phyloP scores from a whole-genome alignment of 371 early-diverging fungal genomes.

The Mucor indicus region DNA sequence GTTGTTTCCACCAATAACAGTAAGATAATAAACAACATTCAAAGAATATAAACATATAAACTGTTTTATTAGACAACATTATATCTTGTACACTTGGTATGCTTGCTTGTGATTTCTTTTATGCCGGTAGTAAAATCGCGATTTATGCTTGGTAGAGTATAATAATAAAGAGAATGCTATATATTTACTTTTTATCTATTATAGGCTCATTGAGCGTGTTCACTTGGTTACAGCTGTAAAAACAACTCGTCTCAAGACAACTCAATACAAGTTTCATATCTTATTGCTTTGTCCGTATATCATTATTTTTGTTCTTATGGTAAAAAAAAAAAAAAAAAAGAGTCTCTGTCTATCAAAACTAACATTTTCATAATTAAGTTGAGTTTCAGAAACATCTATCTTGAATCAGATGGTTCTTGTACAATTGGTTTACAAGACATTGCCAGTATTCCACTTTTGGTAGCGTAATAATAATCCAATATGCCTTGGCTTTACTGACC shows the following conservation, averaged over 20 bases:
- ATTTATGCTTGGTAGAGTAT: slow-evolving; percentile 43
- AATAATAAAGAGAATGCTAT: not conserved
- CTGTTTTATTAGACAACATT: slow-evolving; percentile 25
- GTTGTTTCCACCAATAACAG: slow-evolving; percentile 47
- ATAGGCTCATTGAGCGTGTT: slow-evolving; percentile 46
- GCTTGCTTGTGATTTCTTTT: slow-evolving; percentile 44
- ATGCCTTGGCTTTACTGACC: no score
- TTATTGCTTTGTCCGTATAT: slow-evolving; percentile 42
- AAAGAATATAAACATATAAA: not conserved
- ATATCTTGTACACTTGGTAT: slow-evolving; percentile 46
- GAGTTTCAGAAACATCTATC: slow-evolving; percentile 31
- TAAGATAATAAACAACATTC: slow-evolving; percentile 6
- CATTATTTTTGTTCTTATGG: slow-evolving; percentile 45
- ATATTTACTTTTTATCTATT: not conserved
- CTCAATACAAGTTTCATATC: slow-evolving; percentile 47
- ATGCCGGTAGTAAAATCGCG: slow-evolving; percentile 46
- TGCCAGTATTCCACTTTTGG: slow-evolving; percentile 50
- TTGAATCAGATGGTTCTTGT: slow-evolving; percentile 44
- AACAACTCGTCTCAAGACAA: slow-evolving; percentile 35
- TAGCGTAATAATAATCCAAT: slow-evolving; percentile 7
- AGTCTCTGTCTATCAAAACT: not conserved
- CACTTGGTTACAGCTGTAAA: slow-evolving; percentile 46
- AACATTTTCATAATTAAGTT: slow-evolving; percentile 16
- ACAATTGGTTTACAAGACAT: slow-evolving; percentile 47
- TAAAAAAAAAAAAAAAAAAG: slow-evolving; percentile 10